A percentile compares a stretch with the other conserved stretches of the same genome.
These are phyloP conservation scores for Trichothecium sympodiale DNA, from an alignment of 2,329 filamentous ascomycete species.

Conservation along the genomic window DNA sequence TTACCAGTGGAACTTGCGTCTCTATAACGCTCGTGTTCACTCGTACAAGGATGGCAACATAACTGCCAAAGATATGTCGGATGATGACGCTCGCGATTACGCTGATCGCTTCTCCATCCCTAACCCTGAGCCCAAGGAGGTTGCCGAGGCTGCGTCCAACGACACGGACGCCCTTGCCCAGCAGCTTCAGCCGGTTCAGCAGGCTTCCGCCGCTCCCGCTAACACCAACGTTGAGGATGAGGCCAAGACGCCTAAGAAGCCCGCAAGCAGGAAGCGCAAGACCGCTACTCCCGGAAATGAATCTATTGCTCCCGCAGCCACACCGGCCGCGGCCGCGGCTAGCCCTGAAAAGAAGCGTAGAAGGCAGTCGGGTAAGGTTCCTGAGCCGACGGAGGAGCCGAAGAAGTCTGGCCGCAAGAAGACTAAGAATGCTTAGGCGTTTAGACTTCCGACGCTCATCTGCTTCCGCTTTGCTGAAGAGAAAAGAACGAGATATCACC, in stretches of 20 bases:
- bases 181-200: conserved; percentile 44
- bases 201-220: conserved; percentile 22
- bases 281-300: conserved; percentile 25
- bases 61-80: conserved; percentile 47
- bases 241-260: conserved; percentile 44
- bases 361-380: conserved; percentile 40
- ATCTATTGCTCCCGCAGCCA: conserved; percentile 16
- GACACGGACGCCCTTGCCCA: conserved; percentile 49
- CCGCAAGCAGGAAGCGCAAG: conserved; percentile 5
- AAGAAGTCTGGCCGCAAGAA: conserved; percentile 52
- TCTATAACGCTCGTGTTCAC: conserved; percentile 55
- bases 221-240: conserved; percentile 31
- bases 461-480: background rate
- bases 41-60: conserved; percentile 52
- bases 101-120: conserved; percentile 47
- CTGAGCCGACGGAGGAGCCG: conserved; percentile 37
- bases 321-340: conserved; percentile 29
- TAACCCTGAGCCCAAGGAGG: conserved; percentile 37
- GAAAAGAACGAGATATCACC: background rate
- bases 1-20: conserved; percentile 55
- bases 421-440: conserved; percentile 26
- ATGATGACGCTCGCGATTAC: conserved; percentile 48
- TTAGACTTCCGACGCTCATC: background rate
- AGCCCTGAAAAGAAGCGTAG: conserved; percentile 56
- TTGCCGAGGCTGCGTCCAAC: conserved; percentile 20